These are phyloP conservation scores for Hypoxylon sp. DNA, from an alignment of 2,329 filamentous ascomycete genomes.

Conservation along the genomic window DNA sequence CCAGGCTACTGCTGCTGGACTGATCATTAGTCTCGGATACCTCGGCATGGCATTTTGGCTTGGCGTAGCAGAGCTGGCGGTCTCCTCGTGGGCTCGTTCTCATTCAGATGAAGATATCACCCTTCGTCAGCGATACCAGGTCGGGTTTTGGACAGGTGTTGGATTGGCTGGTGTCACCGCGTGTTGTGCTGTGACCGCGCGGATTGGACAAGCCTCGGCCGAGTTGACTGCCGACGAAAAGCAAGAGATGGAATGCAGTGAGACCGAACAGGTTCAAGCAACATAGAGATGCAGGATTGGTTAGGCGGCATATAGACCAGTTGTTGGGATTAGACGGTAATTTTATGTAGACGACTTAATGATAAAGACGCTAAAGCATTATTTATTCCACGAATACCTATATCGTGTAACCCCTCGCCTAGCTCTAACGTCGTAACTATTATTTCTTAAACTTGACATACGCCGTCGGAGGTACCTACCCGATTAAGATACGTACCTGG, in stretches of 20 bases:
- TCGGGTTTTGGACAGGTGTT: conserved; percentile 46
- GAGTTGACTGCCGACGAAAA: conserved; percentile 48
- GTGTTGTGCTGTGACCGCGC: conserved; percentile 40
- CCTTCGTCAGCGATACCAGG: conserved; percentile 43
- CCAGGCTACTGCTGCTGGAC: conserved; percentile 75
- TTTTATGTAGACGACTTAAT: too few species aligned
- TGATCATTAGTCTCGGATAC: conserved; percentile 76
- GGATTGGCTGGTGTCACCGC: conserved; percentile 41
- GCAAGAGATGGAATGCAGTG: conserved; percentile 21
- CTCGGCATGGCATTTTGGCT: conserved; percentile 77
- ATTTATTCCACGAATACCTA: too few species aligned
- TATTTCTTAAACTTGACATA: too few species aligned
- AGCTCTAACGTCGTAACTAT: too few species aligned
- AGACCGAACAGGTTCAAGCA: conserved; percentile 1
- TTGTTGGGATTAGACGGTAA: too few species aligned
- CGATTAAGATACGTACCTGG: too few species aligned
- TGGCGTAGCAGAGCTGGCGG: conserved; percentile 72
- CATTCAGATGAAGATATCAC: conserved; percentile 23
- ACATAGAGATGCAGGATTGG: too few species aligned
- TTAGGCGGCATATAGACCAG: too few species aligned
- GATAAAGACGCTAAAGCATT: too few species aligned
- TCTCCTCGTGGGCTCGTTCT: conserved; percentile 55
- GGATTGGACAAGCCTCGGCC: conserved; percentile 43
- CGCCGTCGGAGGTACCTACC: too few species aligned
- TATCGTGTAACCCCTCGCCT: too few species aligned